Conservation (phyloP, 2,329 filamentous ascomycete genomes). For the Alternaria novae-zelandiae region DNA sequence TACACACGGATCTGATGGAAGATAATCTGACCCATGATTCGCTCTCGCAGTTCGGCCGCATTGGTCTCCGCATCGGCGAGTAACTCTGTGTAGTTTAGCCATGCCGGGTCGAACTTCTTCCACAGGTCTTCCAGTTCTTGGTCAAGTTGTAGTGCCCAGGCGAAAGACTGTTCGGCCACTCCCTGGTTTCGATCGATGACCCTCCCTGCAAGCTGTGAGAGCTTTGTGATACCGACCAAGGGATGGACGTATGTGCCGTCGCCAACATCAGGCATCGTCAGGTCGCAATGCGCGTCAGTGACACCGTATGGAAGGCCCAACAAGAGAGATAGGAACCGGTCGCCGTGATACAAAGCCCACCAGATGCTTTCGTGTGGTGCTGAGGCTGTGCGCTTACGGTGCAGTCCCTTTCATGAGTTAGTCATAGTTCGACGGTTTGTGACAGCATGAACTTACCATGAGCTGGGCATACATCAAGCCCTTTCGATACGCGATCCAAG, state of each 20-base stretch:
- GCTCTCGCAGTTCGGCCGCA: conserved; percentile 47
- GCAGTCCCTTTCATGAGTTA: conserved; percentile 43
- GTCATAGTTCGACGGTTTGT: not conserved
- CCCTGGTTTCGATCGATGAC: conserved; percentile 54
- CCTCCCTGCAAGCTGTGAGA: conserved; percentile 50
- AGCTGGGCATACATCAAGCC: conserved; percentile 61
- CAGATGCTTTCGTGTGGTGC: conserved; percentile 47
- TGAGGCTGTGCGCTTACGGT: conserved; percentile 45
- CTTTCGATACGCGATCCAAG: conserved; percentile 60
- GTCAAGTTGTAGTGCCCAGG: conserved; percentile 51
- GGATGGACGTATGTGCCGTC: conserved; percentile 37
- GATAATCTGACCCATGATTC: conserved; percentile 51
- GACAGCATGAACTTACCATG: conserved; percentile 50
- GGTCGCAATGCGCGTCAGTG: conserved; percentile 48
- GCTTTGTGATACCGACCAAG: conserved; percentile 41
- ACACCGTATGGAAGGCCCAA: conserved; percentile 60
- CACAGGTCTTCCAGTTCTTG: conserved; percentile 51
- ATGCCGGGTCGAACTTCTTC: conserved; percentile 46
- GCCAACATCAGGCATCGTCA: conserved; percentile 36
- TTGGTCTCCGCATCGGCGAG: conserved; percentile 37
- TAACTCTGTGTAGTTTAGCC: conserved; percentile 47
- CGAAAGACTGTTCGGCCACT: conserved; percentile 42
- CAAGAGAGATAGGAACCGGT: conserved; percentile 60
- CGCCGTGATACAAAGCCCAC: conserved; percentile 52
- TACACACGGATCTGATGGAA: conserved; percentile 55